These are phyloP conservation scores for Hypoxylon subgilvum DNA, from an alignment of 495 filamentous ascomycete genomes.

Conservation along the genomic window DNA sequence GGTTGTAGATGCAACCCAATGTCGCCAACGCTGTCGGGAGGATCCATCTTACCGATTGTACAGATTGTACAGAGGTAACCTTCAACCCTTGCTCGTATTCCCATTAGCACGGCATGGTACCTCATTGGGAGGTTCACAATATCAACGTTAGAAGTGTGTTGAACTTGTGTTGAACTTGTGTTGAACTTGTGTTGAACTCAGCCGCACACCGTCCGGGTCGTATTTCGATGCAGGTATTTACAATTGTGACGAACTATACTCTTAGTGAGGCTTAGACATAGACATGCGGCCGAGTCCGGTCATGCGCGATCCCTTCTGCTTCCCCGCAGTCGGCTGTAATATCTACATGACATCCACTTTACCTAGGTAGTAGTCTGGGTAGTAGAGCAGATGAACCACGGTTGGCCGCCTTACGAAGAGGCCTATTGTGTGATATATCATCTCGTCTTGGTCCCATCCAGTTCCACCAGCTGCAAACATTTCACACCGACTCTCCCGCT, in stretches of 20 bases:
- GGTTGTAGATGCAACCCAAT: no score
- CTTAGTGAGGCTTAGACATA: background rate
- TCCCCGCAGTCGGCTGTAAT: no score
- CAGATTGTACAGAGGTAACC: no score
- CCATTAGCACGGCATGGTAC: constrained; percentile 3
- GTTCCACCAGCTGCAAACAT: background rate
- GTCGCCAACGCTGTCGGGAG: no score
- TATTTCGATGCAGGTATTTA: background rate
- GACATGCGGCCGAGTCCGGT: background rate
- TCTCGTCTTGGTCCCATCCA: constrained; percentile 3
- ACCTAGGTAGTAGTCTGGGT: no score
- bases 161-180: no score
- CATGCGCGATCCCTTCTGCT: no score
- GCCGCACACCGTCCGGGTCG: background rate
- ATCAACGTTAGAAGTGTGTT: no score
- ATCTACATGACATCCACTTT: no score
- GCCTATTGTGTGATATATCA: constrained; percentile 13
- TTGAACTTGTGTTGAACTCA: background rate
- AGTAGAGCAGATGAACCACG: constrained; percentile 15
- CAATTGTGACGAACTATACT: background rate
- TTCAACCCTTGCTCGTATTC: no score
- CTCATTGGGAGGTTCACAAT: background rate
- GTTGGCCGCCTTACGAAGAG: constrained; percentile 10
- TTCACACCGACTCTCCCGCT: constrained; percentile 19
- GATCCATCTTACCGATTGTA: no score